Evolutionary conservation across 2,329 filamentous ascomycete genomes (phyloP), one percentile per base, ranked within the genome.

Genomic region (Mycocentrospora acerina): DNA sequence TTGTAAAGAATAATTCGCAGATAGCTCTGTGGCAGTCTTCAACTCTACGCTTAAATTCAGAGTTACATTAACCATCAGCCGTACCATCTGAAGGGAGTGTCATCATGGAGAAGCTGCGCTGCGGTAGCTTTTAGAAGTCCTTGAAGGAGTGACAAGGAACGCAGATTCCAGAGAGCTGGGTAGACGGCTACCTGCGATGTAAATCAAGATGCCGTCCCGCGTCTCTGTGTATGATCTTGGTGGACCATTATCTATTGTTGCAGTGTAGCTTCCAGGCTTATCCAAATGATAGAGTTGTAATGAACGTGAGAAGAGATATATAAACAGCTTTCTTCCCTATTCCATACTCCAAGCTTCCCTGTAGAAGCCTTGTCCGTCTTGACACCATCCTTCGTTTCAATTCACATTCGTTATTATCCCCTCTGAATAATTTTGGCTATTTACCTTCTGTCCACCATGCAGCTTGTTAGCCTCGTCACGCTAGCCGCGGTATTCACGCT

Each of bases 181-280:
- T 12, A 29, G 18, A 22, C 22, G 24, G 38, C 34, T 34, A 42
- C 15, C 12, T 14, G 30, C 32, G n/a, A 31, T 35, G 34, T 32
- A 29, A 58, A 46, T 52, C 47, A 53, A 17, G 32, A 46, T 57
- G 33, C 51, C 48, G 46, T 41, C 34, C 46, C 51, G 52, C 50
- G 51, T 51, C 32, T 29, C 41, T 43, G 48, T 56, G 42, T 41
- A 35, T 44, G 32, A 19, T 32, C 14, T 30, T 38, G 38, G 37
- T 42, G 37, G 9, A 22, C 5, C 19, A 9, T 22, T 22, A 22
- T 22, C 5, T 22, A 22, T 22, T 9, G 9, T 22, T 9, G 19
- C 19, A 9, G 19, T 22, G 9, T 22, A 22, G 19, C 19, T 22
- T 9, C 19, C 19, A 31, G 24, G 19, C 13, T 24, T 30, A 28